Evolutionary conservation across 805 yeast species (phyloP).

Genomic region (Kodamaea kakaduensis): DNA sequence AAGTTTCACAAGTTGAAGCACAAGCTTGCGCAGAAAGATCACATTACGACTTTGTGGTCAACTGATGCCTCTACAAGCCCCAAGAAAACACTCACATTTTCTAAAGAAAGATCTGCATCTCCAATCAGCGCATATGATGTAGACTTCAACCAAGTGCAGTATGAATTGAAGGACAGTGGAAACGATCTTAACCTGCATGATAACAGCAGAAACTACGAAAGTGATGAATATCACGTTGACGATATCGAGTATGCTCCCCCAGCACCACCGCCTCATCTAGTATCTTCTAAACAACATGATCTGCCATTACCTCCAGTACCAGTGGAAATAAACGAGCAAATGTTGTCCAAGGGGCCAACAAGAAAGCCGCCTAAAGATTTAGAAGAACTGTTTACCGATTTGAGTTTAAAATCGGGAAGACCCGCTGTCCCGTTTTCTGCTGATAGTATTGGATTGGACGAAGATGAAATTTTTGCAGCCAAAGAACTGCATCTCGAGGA

Average conservation of each 20-base stretch:
- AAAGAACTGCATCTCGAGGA: constrained; percentile 35
- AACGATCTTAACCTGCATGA: too few relatives aligned
- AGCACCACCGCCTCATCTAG: constrained; percentile 23
- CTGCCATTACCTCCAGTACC: constrained; percentile 5
- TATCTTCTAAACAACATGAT: neutral
- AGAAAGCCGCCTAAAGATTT: constrained; percentile 22
- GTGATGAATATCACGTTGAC: constrained; percentile 12
- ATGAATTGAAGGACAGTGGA: constrained; percentile 3
- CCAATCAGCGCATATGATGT: constrained; percentile 20
- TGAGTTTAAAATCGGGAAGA: constrained; percentile 1
- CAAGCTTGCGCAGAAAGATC: constrained; percentile 33
- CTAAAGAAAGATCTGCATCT: constrained; percentile 13
- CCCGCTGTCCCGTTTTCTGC: constrained; percentile 40
- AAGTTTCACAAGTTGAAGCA: constrained; percentile 30
- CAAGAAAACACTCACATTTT: neutral
- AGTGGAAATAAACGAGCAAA: neutral
- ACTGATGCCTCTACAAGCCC: constrained; percentile 7
- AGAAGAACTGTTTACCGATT: constrained; percentile 2
- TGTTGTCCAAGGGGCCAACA: constrained; percentile 12
- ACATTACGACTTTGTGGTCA: constrained; percentile 26
- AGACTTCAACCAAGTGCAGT: constrained; percentile 9
- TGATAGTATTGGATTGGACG: constrained; percentile 36
- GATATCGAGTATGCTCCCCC: constrained; percentile 17
- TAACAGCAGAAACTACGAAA: constrained; percentile 4
- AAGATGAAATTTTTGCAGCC: constrained; percentile 28